Conservation (phyloP, 345 rosid species). For the Moricandia arvensis region DNA sequence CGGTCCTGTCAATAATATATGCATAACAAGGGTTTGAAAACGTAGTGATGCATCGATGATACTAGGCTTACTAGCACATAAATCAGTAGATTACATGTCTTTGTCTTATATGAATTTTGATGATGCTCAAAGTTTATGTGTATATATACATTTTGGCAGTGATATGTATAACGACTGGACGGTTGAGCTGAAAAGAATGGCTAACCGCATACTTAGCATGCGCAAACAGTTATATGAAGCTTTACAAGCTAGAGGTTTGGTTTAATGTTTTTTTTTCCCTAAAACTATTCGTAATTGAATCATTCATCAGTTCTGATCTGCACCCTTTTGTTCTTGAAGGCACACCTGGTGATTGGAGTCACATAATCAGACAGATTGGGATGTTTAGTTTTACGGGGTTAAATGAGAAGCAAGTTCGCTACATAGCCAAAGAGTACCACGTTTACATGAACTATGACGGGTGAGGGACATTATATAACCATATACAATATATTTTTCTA, state of each 20-base stretch:
- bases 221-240: conserved; percentile 66
- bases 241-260: conserved; percentile 51
- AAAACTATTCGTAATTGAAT: not conserved
- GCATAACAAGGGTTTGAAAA: not conserved
- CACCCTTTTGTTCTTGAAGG: conserved; percentile 38
- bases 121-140: not conserved
- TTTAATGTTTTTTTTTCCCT: not conserved
- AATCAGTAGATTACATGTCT: not conserved
- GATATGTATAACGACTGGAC: conserved; percentile 64
- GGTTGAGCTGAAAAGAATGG: conserved; percentile 69
- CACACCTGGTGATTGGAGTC: conserved; percentile 85
- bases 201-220: conserved; percentile 63
- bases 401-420: conserved; percentile 66
- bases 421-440: conserved; percentile 64
- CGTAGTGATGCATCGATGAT: not conserved
- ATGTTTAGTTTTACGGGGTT: conserved; percentile 73
- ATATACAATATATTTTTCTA: not conserved
- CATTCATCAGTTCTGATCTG: not conserved
- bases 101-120: not conserved
- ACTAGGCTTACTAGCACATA: not conserved
- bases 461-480: conserved; percentile 25
- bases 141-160: conserved; percentile 37
- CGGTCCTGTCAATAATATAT: not conserved
- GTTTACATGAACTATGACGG: conserved; percentile 74
- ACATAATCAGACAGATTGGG: conserved; percentile 70